Conservation (phyloP, 2,329 filamentous ascomycete genomes). For the Tolypocladium amazonense region DNA sequence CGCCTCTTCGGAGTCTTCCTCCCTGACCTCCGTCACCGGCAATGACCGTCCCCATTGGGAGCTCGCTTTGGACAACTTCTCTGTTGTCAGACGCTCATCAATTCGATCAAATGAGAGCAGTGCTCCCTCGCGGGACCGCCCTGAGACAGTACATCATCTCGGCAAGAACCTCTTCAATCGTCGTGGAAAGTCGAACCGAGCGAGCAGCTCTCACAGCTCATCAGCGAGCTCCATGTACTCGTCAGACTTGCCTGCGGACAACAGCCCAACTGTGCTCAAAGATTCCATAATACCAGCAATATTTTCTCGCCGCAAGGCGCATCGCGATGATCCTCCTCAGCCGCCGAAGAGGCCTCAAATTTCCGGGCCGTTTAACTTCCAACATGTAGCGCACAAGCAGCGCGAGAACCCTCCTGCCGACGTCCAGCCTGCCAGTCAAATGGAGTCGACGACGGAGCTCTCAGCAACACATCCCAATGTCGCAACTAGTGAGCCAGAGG, state of each 20-base stretch:
- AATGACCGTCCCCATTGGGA: slow-evolving; percentile 39
- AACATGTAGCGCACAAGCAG: slow-evolving; percentile 50
- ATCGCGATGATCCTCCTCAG: slow-evolving; percentile 20
- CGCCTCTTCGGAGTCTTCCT: slow-evolving; percentile 46
- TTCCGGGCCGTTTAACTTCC: slow-evolving; percentile 56
- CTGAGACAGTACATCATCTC: slow-evolving; percentile 49
- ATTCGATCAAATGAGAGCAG: slow-evolving; percentile 42
- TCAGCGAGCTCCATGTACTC: slow-evolving; percentile 38
- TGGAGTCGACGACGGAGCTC: background rate
- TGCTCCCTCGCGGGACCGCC: slow-evolving; percentile 40
- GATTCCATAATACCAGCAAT: slow-evolving; percentile 39
- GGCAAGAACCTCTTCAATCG: slow-evolving; percentile 50
- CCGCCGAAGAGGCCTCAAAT: slow-evolving; percentile 40
- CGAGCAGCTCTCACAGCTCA: slow-evolving; percentile 36
- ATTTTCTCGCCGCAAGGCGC: slow-evolving; percentile 37
- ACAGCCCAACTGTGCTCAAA: slow-evolving; percentile 19
- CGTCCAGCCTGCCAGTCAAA: slow-evolving; percentile 1
- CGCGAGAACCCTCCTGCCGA: slow-evolving; percentile 35
- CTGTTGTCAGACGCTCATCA: slow-evolving; percentile 45
- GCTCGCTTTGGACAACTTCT: slow-evolving; percentile 33
- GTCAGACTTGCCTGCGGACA: slow-evolving; percentile 28
- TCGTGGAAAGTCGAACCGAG: slow-evolving; percentile 36
- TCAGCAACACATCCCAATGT: background rate
- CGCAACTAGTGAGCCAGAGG: background rate
- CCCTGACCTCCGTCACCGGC: slow-evolving; percentile 31